These are phyloP conservation scores for Dactylella cylindrospora DNA, from an alignment of 2,329 filamentous ascomycete genomes.

Conservation along the genomic window DNA sequence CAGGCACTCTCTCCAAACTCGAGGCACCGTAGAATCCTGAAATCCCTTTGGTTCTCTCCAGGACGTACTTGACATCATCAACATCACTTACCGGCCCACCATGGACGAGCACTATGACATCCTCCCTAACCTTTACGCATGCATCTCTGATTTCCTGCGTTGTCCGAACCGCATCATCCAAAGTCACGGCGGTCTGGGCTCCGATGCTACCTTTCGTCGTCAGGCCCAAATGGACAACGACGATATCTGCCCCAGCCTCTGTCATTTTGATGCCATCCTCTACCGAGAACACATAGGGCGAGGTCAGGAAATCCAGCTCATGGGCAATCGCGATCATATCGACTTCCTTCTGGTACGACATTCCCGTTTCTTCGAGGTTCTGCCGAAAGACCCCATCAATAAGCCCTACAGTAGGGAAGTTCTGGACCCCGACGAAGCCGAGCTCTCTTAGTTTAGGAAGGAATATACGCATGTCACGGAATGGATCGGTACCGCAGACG, in stretches of 20 bases:
- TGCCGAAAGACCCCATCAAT: conserved; percentile 68
- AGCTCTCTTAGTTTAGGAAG: conserved; percentile 62
- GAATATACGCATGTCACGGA: conserved; percentile 64
- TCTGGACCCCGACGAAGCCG: conserved; percentile 70
- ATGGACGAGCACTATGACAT: conserved; percentile 69
- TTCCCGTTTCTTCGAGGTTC: conserved; percentile 71
- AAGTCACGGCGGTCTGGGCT: conserved; percentile 61
- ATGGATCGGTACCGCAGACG: conserved; percentile 71
- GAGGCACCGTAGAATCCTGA: conserved; percentile 73
- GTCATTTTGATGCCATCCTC: conserved; percentile 66
- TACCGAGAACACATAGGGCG: conserved; percentile 68
- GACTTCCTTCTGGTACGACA: conserved; percentile 68
- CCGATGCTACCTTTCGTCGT: conserved; percentile 68
- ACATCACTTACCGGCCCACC: conserved; percentile 68
- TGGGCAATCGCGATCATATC: conserved; percentile 66
- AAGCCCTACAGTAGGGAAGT: conserved; percentile 72
- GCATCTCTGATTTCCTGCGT: conserved; percentile 67
- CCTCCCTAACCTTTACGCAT: conserved; percentile 59
- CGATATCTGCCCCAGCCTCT: conserved; percentile 64
- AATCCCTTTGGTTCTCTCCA: conserved; percentile 63
- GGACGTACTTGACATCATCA: conserved; percentile 65
- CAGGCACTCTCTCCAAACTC: conserved; percentile 68
- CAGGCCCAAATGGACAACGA: conserved; percentile 64
- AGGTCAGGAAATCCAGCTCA: conserved; percentile 64
- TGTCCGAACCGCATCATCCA: conserved; percentile 65